phyloP scores from a whole-genome alignment of 2,329 filamentous ascomycete genomes.

The Ophiocordyceps camponoti-floridani region DNA sequence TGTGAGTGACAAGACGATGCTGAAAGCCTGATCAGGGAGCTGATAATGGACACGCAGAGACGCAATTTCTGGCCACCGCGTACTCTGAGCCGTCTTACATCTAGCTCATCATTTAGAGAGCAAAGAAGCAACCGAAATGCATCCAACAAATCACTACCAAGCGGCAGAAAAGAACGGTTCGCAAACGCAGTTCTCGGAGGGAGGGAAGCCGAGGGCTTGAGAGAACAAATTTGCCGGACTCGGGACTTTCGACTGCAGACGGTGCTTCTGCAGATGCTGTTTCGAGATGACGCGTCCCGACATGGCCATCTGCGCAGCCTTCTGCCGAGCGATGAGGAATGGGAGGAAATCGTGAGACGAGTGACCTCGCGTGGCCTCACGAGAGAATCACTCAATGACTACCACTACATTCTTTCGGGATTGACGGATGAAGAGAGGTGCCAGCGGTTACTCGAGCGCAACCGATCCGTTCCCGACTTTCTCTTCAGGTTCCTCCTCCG shows the following conservation, averaged over 20 bases:
- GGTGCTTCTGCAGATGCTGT: slow-evolving; percentile 14
- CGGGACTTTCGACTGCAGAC: slow-evolving; percentile 12
- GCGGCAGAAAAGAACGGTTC: slow-evolving; percentile 2
- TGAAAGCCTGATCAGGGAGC: background rate
- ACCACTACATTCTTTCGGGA: slow-evolving; percentile 12
- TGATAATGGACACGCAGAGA: slow-evolving; percentile 2
- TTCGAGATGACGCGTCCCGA: slow-evolving; percentile 7
- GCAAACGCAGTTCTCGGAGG: slow-evolving; percentile 6
- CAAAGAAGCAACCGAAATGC: background rate
- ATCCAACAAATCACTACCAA: background rate
- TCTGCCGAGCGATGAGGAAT: slow-evolving; percentile 9
- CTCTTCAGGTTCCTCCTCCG: slow-evolving; percentile 14
- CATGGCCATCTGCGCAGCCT: slow-evolving; percentile 6
- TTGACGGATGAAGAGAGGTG: slow-evolving; percentile 14
- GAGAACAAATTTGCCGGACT: slow-evolving; percentile 6
- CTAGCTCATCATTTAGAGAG: background rate
- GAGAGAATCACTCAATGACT: slow-evolving; percentile 8
- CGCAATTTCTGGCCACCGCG: background rate
- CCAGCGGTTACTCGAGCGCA: slow-evolving; percentile 10
- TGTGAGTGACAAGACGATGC: background rate
- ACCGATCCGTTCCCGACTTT: slow-evolving; percentile 9
- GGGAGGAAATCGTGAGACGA: slow-evolving; percentile 6
- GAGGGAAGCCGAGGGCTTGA: slow-evolving; percentile 4
- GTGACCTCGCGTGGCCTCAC: slow-evolving; percentile 7
- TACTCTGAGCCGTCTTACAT: background rate